Evolutionary conservation across 805 yeast species (phyloP).

Genomic region (Saturnispora ahearnii): DNA sequence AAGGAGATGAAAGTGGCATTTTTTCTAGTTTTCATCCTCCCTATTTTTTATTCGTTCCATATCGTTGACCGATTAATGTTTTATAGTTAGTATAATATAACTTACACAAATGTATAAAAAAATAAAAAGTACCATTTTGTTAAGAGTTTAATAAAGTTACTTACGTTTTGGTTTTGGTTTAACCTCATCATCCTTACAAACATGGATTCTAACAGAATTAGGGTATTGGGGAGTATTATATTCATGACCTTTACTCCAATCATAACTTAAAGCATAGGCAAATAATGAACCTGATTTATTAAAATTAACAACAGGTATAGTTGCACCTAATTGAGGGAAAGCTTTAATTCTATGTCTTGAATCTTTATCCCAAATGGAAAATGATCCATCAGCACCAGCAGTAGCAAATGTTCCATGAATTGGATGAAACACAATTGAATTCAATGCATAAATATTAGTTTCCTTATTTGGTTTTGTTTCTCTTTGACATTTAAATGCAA

Average conservation of each 20-base stretch:
- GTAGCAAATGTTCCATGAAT: constrained; percentile 84
- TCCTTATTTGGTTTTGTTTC: constrained; percentile 50
- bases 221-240: constrained; percentile 71
- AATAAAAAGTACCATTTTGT: background rate
- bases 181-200: constrained; percentile 78
- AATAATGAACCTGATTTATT: constrained; percentile 75
- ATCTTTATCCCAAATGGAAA: constrained; percentile 94
- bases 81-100: background rate
- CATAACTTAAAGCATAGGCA: constrained; percentile 90
- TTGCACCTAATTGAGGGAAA: constrained; percentile 55
- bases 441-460: constrained; percentile 67
- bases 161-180: constrained; percentile 41
- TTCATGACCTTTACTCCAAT: constrained; percentile 89
- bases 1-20: too few relatives aligned
- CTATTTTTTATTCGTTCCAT: background rate
- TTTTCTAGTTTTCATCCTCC: background rate
- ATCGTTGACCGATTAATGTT: constrained; percentile 2
- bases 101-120: background rate
- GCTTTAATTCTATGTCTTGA: constrained; percentile 79
- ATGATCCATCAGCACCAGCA: constrained; percentile 90
- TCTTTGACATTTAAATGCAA: constrained; percentile 93
- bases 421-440: constrained; percentile 81
- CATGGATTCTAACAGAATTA: constrained; percentile 70
- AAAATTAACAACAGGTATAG: constrained; percentile 72
- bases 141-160: constrained; percentile 3